phyloP scores from a whole-genome alignment of 805 yeast species.

The Cephaloascus albidus region DNA sequence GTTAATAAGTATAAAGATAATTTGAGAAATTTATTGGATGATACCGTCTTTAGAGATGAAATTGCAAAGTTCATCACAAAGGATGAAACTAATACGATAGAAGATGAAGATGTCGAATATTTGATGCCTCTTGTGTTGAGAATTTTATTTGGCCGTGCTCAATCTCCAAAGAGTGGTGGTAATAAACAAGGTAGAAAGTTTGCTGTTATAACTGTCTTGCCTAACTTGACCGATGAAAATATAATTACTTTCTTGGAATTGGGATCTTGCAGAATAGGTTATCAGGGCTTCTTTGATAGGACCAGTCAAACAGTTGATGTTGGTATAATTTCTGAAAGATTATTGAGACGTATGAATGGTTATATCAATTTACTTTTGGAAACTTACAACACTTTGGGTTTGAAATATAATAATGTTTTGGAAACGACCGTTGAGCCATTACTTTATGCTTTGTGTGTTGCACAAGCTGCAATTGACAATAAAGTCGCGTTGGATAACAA shows the following conservation, averaged over 20 bases:
- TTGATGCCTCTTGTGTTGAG: slow-evolving; percentile 70
- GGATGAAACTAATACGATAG: slow-evolving; percentile 42
- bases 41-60: slow-evolving; percentile 79
- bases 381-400: slow-evolving; percentile 49
- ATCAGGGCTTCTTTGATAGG: slow-evolving; percentile 18
- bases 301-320: slow-evolving; percentile 8
- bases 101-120: slow-evolving; percentile 44
- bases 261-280: slow-evolving; percentile 47
- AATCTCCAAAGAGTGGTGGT: slow-evolving; percentile 50
- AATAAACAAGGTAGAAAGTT: slow-evolving; percentile 63
- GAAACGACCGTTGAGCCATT: slow-evolving; percentile 47
- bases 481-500: slow-evolving; percentile 8
- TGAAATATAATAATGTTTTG: slow-evolving; percentile 38
- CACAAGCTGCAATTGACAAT: slow-evolving; percentile 33
- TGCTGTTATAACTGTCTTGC: slow-evolving; percentile 58
- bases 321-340: slow-evolving; percentile 14
- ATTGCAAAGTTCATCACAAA: slow-evolving; percentile 51
- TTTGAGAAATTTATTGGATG: slow-evolving; percentile 69
- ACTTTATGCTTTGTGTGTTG: slow-evolving; percentile 40
- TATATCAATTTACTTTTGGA: slow-evolving; percentile 54
- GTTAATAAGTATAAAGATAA: slow-evolving; percentile 66
- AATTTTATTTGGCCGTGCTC: slow-evolving; percentile 81
- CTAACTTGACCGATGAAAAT: slow-evolving; percentile 42
- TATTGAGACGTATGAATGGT: slow-evolving; percentile 49
- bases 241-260: slow-evolving; percentile 53